A percentile compares a stretch with the other conserved stretches of the same genome.
Conservation (phyloP, 2,329 filamentous ascomycete genomes). For the Tolypocladium nubicola region DNA sequence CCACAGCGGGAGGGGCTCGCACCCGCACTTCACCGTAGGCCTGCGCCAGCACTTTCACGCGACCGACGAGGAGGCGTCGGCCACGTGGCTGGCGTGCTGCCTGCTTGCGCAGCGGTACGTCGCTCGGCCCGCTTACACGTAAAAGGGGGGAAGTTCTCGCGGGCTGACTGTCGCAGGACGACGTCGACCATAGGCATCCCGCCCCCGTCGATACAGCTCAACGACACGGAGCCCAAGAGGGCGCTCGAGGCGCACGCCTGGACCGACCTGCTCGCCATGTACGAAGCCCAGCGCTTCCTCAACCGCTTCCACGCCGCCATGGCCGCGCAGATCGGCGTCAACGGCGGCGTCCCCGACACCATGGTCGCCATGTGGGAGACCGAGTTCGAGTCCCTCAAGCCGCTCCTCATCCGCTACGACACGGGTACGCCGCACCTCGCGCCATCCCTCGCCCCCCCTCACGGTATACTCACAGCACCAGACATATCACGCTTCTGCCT, state of each 20-base stretch:
- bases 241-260: conserved; percentile 28
- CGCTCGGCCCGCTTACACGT: not conserved
- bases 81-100: conserved; percentile 43
- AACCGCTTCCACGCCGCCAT: conserved; percentile 38
- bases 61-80: conserved; percentile 40
- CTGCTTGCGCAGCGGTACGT: conserved; percentile 38
- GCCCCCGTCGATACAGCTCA: conserved; percentile 38
- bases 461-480: conserved; percentile 10
- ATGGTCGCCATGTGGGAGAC: conserved; percentile 38
- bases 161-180: conserved; percentile 13
- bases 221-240: conserved; percentile 32
- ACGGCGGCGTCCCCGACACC: conserved; percentile 33
- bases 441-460: not conserved
- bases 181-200: conserved; percentile 34
- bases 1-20: conserved; percentile 40
- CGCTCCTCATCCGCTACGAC: conserved; percentile 32
- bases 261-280: conserved; percentile 28
- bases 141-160: conserved; percentile 9
- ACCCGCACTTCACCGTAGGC: conserved; percentile 36
- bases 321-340: conserved; percentile 33
- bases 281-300: conserved; percentile 40
- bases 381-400: conserved; percentile 38
- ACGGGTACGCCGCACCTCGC: conserved; percentile 25
- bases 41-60: conserved; percentile 29
- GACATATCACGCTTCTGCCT: conserved; percentile 38